Evolutionary conservation across 768 basidiomycete genomes (phyloP).

Genomic region (Trametes punicea): DNA sequence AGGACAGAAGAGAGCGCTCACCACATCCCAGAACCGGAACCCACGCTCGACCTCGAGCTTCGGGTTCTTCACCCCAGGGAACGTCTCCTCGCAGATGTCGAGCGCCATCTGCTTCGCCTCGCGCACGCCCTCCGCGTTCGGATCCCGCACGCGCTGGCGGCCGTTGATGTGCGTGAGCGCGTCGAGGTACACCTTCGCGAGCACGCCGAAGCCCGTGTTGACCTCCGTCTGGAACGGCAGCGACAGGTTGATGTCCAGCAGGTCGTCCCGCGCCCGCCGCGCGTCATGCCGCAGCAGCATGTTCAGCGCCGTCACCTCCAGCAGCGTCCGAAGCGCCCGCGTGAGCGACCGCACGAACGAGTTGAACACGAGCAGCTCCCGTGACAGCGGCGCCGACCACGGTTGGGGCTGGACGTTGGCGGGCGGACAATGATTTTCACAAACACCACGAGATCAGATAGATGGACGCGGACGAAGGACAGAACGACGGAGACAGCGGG

Average conservation of each 20-base stretch:
- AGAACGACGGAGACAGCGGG: neutral
- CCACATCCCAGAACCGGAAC: slow-evolving; percentile 98
- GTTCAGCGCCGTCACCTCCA: slow-evolving; percentile 90
- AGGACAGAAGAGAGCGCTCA: slow-evolving; percentile 42
- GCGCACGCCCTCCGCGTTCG: slow-evolving; percentile 72
- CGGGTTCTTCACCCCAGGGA: slow-evolving; percentile 86
- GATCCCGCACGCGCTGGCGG: slow-evolving; percentile 70
- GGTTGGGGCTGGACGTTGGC: slow-evolving; percentile 59
- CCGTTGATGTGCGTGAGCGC: slow-evolving; percentile 87
- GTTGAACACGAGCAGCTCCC: slow-evolving; percentile 97
- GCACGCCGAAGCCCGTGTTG: slow-evolving; percentile 96
- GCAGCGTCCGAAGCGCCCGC: slow-evolving; percentile 81
- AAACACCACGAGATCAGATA: slow-evolving; percentile 10
- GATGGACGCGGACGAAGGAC: neutral
- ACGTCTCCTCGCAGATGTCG: slow-evolving; percentile 90
- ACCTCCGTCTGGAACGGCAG: slow-evolving; percentile 95
- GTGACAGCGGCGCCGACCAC: slow-evolving; percentile 95
- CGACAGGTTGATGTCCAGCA: slow-evolving; percentile 87
- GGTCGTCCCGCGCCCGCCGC: slow-evolving; percentile 81
- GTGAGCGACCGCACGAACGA: slow-evolving; percentile 92
- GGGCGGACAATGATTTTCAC: too few species aligned
- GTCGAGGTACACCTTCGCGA: slow-evolving; percentile 95
- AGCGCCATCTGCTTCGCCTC: slow-evolving; percentile 86
- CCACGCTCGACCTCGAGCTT: slow-evolving; percentile 90
- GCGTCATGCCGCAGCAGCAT: slow-evolving; percentile 91